phyloP scores from a whole-genome alignment of 768 basidiomycete species.

The Lactarius hatsudake region DNA sequence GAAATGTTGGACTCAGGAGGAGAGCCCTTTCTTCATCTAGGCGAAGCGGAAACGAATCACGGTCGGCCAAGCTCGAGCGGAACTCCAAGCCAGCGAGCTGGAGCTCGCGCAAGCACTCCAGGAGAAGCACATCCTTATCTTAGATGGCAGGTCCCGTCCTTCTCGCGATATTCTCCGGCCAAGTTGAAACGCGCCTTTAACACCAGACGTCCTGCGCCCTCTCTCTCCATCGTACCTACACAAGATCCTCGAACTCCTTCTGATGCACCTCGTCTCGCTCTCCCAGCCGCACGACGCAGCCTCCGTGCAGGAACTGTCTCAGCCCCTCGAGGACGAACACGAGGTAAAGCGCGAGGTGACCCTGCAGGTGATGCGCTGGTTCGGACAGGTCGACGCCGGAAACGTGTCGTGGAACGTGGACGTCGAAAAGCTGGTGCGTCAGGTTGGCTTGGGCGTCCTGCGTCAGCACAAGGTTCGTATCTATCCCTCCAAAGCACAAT shows the following conservation, averaged over 20 bases:
- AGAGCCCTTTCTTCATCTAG: slow-evolving; percentile 23
- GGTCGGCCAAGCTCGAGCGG: slow-evolving; percentile 57
- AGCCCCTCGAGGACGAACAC: slow-evolving; percentile 66
- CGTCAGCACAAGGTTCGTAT: slow-evolving; percentile 51
- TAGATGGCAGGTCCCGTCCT: slow-evolving; percentile 51
- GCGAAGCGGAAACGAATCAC: slow-evolving; percentile 42
- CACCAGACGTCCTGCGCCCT: slow-evolving; percentile 66
- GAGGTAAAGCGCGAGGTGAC: slow-evolving; percentile 62
- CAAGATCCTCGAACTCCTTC: slow-evolving; percentile 68
- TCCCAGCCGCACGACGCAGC: slow-evolving; percentile 51
- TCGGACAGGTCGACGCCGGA: slow-evolving; percentile 50
- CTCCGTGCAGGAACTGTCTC: slow-evolving; percentile 55
- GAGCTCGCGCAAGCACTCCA: slow-evolving; percentile 67
- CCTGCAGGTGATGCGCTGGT: slow-evolving; percentile 77
- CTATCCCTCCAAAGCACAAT: neutral
- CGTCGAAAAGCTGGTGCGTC: slow-evolving; percentile 55
- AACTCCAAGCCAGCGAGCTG: slow-evolving; percentile 78
- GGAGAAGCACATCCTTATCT: slow-evolving; percentile 66
- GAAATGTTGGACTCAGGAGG: neutral
- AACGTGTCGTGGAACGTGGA: slow-evolving; percentile 64
- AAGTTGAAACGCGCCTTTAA: neutral
- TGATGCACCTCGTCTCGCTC: slow-evolving; percentile 69
- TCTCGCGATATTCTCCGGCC: neutral
- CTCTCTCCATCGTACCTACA: slow-evolving; percentile 65
- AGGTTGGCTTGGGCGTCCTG: slow-evolving; percentile 77